Evolutionary conservation across 345 rosid species (phyloP).

Genomic region (Eucalyptus shirleyi): DNA sequence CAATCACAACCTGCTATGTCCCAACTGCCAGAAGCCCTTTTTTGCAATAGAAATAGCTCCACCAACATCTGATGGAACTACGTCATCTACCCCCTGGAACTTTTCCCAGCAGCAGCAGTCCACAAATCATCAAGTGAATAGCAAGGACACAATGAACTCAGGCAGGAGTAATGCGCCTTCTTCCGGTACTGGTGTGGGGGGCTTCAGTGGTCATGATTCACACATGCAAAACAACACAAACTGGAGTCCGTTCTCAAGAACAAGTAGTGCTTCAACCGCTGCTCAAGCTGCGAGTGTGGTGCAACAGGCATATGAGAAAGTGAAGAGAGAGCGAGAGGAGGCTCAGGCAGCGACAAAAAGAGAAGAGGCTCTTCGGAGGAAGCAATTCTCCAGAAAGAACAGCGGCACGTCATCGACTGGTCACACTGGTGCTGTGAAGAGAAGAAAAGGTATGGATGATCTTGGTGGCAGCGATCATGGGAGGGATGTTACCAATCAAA

Average conservation of each 20-base stretch:
- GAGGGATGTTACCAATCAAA: not conserved
- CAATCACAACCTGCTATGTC: conserved; percentile 28
- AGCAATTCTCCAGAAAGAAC: not conserved
- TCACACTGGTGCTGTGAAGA: not conserved
- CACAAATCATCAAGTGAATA: not conserved
- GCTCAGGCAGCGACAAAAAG: conserved; percentile 1
- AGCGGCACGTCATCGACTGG: not conserved
- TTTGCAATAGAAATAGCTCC: conserved; percentile 25
- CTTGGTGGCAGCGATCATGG: not conserved
- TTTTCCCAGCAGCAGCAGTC: conserved; percentile 5
- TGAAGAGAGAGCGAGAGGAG: conserved; percentile 9
- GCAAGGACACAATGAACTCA: not conserved
- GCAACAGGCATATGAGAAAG: conserved; percentile 1
- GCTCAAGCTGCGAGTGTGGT: conserved; percentile 5
- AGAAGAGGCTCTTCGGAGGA: conserved; percentile 1
- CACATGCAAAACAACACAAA: not conserved
- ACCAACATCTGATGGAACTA: conserved; percentile 3
- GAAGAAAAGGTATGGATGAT: not conserved
- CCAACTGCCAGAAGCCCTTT: conserved; percentile 25
- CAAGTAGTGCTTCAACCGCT: not conserved
- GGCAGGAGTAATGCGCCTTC: not conserved
- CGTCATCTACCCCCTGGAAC: conserved; percentile 4
- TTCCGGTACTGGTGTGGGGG: not conserved
- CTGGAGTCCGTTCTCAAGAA: not conserved
- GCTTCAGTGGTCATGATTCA: not conserved